Base-by-base conservation (phyloP, 352 stramenopile genomes). In the Phytopythium oedochilum region DNA sequence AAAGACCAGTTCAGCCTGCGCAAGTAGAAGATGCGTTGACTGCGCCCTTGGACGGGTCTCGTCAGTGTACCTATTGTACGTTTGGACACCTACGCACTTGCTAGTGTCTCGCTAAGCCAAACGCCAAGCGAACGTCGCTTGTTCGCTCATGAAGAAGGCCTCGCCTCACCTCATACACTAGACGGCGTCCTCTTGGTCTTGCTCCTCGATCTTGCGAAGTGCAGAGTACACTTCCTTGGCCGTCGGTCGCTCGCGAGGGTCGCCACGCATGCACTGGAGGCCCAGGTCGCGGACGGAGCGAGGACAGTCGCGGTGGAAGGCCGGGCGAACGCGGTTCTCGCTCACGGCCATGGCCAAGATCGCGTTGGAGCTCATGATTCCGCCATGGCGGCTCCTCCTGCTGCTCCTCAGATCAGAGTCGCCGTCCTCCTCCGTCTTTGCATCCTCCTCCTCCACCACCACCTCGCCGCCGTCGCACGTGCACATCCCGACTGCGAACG, bases 1-100 rank as follows among this genome's bases (percentile, higher is more conserved):
- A 80, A 72, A 57, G 72, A 89, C 44, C 61, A 73, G 28, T 58
- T 87, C 25, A 46, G 63, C 20, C 66, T 89, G 59, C 55, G 59
- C 8, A 66, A 70, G 29, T 83, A 50, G 44, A 22, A 0, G 28
- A 31, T 22, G 2, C 10, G 38, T 20, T 15, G 38, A 10, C 23
- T 0, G 20, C 11, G 9, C 10, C 20, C 40, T 12, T 14, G 10
- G 6, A 29, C 15, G 20, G 8, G 8, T n/a, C 6, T 40, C 35
- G 35, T 40, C 35, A 40, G 5, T 8, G 18, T 40, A 3, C 22
- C 17, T 14, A n/a, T 40, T 22, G 15, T 22, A 17, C n/a, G n/a
- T n/a, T n/a, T n/a, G n/a, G n/a, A n/a, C n/a, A n/a, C 9, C 9
- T 3, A 15, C 32, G 32, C 32, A 36, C 32, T 11, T 36, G 32